Evolutionary conservation across 148 eudicot species (phyloP), one percentile per base, ranked within the genome.

Genomic region (Talinum fruticosum): DNA sequence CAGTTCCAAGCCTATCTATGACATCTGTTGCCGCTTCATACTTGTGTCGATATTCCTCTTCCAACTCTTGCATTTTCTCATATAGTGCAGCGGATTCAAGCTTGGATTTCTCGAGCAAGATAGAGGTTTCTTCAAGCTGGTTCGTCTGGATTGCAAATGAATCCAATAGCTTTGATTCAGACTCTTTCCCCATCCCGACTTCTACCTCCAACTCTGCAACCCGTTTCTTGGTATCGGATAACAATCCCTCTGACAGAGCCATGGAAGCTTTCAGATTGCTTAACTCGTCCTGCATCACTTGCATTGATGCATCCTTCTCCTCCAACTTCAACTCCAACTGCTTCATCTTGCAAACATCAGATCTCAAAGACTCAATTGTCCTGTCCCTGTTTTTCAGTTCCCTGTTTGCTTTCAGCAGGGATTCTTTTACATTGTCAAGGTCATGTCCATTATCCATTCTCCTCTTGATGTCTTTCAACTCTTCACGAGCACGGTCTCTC

Each of bases 181-280:
- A 82, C 51, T 77, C 49, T 49, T 86, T 91, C 53, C 75, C 47
- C 62, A 79, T 84, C 75, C 87, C 83, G 3, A 91, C 49, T 21
- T 91, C 92, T 32, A 38, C 80, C 78, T 90, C 90, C 8, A 91
- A 78, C 78, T 89, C 93, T 38, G 77, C 62, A 32, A 87, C 79
- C 78, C 64, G 83, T 35, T 76, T 84, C 84, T 79, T 78, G 41
- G 73, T 81, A 69, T 80, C 90, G 0, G 81, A 72, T 66, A 86
- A 45, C 47, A 75, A 76, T 30, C 38, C 79, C 38, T 28, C 79
- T 3, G 77, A 57, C 5, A 61, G 49, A n/a, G 78, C 76, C 75
- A 87, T 82, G 2, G 81, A 83, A 33, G 79, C 80, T 79, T 80
- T 87, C 0, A 73, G 65, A 26, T 59, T 74, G 30, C 77, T 73